Percentiles rank a stretch among this genome's conserved stretches.
These are phyloP conservation scores for Exophiala spinifera DNA, from an alignment of 2,329 filamentous ascomycete species.

Conservation along the genomic window DNA sequence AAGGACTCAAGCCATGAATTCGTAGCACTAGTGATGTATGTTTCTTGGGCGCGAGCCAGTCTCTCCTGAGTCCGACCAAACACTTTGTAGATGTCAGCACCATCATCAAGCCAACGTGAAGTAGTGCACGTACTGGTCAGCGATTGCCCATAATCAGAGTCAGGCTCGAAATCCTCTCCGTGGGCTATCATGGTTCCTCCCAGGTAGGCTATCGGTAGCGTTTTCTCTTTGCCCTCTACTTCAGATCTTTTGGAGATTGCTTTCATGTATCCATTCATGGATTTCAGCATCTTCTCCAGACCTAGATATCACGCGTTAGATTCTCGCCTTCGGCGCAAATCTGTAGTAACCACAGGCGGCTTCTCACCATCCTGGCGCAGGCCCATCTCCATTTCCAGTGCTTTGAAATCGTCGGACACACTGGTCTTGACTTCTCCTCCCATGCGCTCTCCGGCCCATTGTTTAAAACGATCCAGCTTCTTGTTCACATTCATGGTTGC, in stretches of 20 bases:
- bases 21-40: conserved; percentile 73
- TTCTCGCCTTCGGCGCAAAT: not conserved
- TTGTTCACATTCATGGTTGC: conserved; percentile 67
- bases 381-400: conserved; percentile 84
- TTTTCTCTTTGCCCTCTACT: conserved; percentile 83
- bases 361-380: conserved; percentile 75
- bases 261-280: conserved; percentile 83
- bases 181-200: conserved; percentile 83
- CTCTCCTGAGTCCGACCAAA: conserved; percentile 86
- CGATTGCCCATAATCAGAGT: conserved; percentile 88
- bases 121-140: conserved; percentile 60
- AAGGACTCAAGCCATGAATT: conserved; percentile 87
- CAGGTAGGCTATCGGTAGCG: conserved; percentile 72
- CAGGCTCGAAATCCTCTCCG: conserved; percentile 85
- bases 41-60: conserved; percentile 79
- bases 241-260: conserved; percentile 82
- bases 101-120: too few species aligned
- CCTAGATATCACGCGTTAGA: conserved; percentile 51
- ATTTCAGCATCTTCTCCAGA: conserved; percentile 83
- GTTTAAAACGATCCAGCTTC: conserved; percentile 91
- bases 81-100: conserved; percentile 42
- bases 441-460: conserved; percentile 98
- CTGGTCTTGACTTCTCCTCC: conserved; percentile 83
- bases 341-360: not conserved
- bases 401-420: conserved; percentile 87